A percentile compares a stretch with the other conserved stretches of the same genome.
Evolutionary conservation across 129 eudicot species (phyloP).

Genomic region (Lactuca sativa): DNA sequence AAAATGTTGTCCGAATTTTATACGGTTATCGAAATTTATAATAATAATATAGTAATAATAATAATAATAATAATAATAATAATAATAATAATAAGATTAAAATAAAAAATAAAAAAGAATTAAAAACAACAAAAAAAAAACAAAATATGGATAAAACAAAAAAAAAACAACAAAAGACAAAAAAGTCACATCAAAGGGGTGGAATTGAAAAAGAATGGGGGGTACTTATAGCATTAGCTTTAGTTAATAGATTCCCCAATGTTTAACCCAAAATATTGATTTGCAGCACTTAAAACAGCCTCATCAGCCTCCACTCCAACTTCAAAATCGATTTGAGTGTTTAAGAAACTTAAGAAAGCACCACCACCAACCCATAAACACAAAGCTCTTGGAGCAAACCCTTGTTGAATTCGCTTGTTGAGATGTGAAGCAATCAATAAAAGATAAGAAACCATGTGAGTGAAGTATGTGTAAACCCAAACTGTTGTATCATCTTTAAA

Average conservation of each 20-base stretch:
- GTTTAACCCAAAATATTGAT: conserved; percentile 58
- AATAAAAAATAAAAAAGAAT: no score
- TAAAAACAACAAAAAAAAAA: no score
- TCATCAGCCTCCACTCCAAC: conserved; percentile 80
- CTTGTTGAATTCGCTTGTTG: conserved; percentile 33
- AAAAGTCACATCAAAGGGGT: no score
- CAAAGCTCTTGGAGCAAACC: conserved; percentile 55
- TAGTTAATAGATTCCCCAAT: conserved; percentile 33
- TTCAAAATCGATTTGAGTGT: conserved; percentile 49
- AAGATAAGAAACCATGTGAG: conserved; percentile 77
- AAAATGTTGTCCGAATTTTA: no score
- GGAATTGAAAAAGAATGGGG: no score
- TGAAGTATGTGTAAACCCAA: conserved; percentile 74
- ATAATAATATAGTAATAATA: no score
- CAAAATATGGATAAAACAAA: no score
- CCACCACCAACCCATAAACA: conserved; percentile 98
- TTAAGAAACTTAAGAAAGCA: conserved; percentile 65
- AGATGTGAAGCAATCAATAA: conserved; percentile 44
- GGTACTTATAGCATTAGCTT: no score
- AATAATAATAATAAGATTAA: no score
- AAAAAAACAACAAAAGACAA: no score
- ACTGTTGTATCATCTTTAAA: conserved; percentile 48
- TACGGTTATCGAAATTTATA: no score
- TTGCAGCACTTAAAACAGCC: conserved; percentile 63
- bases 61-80: no score